A percentile compares a stretch with the other conserved stretches of the same genome.
Evolutionary conservation across 2,329 filamentous ascomycete species (phyloP).

Genomic region (Pseudomassariella vexata): DNA sequence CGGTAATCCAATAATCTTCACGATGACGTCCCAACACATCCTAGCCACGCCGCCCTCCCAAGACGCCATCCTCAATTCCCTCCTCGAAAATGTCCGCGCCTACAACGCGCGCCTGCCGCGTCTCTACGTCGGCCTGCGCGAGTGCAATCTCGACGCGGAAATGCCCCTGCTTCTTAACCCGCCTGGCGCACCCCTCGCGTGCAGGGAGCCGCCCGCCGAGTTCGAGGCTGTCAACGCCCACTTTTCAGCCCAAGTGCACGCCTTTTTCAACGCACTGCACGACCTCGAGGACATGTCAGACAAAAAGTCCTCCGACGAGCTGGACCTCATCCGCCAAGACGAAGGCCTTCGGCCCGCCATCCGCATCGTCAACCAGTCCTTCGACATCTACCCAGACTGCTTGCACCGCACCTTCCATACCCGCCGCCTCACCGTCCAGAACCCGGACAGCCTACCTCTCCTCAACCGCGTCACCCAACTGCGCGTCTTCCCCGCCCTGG

Average conservation of each 20-base stretch:
- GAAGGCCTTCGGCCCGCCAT: slow-evolving; percentile 8
- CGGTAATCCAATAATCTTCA: slow-evolving; percentile 1
- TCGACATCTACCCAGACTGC: slow-evolving; percentile 17
- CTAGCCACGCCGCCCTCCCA: slow-evolving; percentile 1
- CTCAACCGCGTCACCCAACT: not conserved
- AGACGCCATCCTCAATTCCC: slow-evolving; percentile 2
- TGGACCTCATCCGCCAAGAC: slow-evolving; percentile 5
- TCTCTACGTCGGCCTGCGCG: not conserved
- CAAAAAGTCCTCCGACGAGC: slow-evolving; percentile 5
- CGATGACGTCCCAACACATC: not conserved
- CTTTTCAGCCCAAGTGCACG: slow-evolving; percentile 12
- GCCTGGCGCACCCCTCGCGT: too few species aligned
- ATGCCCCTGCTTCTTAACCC: slow-evolving; percentile 5
- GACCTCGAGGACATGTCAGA: slow-evolving; percentile 10
- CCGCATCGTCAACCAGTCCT: slow-evolving; percentile 6
- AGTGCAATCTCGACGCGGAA: not conserved
- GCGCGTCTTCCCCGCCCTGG: not conserved
- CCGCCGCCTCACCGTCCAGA: slow-evolving; percentile 5
- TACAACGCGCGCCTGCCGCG: not conserved
- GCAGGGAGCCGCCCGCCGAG: slow-evolving; percentile 10
- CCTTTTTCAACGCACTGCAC: slow-evolving; percentile 11
- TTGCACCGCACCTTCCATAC: slow-evolving; percentile 11
- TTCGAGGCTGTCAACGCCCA: slow-evolving; percentile 11
- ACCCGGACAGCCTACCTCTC: slow-evolving; percentile 3
- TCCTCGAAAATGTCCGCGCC: slow-evolving; percentile 1